Conservation (phyloP, 2,329 filamentous ascomycete genomes). For the Xylaria sp. region DNA sequence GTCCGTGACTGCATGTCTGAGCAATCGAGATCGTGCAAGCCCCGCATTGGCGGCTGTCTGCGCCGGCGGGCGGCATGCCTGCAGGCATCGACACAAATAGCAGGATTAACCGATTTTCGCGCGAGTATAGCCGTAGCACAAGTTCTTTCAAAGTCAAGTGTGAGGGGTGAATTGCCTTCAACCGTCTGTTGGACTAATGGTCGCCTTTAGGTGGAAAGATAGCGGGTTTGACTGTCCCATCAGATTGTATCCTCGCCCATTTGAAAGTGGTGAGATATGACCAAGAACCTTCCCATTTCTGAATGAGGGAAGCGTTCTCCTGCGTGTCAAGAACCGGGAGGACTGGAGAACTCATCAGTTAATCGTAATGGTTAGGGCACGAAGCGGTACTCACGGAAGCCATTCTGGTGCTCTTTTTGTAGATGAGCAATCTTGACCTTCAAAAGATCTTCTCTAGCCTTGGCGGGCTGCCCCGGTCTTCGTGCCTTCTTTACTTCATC, state of each 20-base stretch:
- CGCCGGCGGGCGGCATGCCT: constrained; percentile 42
- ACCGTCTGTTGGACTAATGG: constrained; percentile 37
- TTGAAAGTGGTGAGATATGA: constrained; percentile 77
- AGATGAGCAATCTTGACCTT: constrained; percentile 76
- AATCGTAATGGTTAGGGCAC: constrained; percentile 26
- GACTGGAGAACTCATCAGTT: constrained; percentile 54
- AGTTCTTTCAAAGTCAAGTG: constrained; percentile 17
- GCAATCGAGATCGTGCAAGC: constrained; percentile 24
- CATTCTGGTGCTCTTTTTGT: constrained; percentile 81
- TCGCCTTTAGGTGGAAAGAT: constrained; percentile 78
- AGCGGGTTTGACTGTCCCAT: constrained; percentile 72
- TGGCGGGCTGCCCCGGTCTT: constrained; percentile 81
- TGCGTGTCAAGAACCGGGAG: constrained; percentile 79
- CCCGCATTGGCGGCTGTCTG: constrained; percentile 39
- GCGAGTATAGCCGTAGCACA: constrained; percentile 29
- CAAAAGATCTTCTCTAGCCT: constrained; percentile 79
- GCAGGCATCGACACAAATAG: constrained; percentile 42
- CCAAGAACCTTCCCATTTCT: constrained; percentile 86
- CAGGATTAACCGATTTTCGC: constrained; percentile 47
- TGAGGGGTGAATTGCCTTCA: constrained; percentile 20
- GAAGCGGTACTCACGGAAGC: constrained; percentile 72
- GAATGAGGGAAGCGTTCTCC: constrained; percentile 72
- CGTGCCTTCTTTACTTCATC: constrained; percentile 72
- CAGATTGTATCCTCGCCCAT: constrained; percentile 77
- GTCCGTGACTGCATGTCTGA: constrained; percentile 35